These are phyloP conservation scores for Azolla pinnata DNA, from an alignment of 75 land plant species.

Conservation along the genomic window DNA sequence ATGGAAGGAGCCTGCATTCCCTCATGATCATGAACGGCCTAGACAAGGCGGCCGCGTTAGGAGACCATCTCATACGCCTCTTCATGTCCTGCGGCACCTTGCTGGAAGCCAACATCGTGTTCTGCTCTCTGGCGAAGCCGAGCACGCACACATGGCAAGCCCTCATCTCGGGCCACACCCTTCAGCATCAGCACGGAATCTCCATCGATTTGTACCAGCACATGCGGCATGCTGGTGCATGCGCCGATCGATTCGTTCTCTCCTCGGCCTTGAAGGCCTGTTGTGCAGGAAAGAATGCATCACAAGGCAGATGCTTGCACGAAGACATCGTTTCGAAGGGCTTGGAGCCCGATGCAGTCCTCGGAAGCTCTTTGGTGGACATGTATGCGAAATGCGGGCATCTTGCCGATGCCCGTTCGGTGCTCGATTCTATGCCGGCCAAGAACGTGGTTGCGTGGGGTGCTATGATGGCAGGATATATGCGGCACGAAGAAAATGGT, in stretches of 20 bases:
- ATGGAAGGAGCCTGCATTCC: conserved; percentile 1
- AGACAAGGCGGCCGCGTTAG: neutral
- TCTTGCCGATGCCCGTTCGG: conserved; percentile 26
- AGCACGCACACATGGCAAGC: conserved; percentile 8
- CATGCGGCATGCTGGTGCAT: conserved; percentile 4
- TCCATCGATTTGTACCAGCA: conserved; percentile 16
- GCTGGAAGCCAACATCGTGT: neutral
- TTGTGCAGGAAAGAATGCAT: neutral
- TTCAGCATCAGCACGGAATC: neutral
- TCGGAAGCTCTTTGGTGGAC: conserved; percentile 52
- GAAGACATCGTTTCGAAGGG: conserved; percentile 10
- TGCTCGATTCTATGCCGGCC: conserved; percentile 40
- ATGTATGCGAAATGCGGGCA: conserved; percentile 72
- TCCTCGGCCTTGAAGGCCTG: conserved; percentile 20
- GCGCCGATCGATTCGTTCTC: conserved; percentile 28
- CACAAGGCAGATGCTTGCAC: conserved; percentile 10
- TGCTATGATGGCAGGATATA: conserved; percentile 50
- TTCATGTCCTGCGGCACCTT: conserved; percentile 3
- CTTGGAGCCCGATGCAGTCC: conserved; percentile 30
- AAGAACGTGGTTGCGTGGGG: conserved; percentile 59
- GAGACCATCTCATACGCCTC: conserved; percentile 6
- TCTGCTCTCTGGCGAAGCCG: conserved; percentile 10
- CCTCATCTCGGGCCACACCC: conserved; percentile 1
- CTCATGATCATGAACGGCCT: conserved; percentile 1
- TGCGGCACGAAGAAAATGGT: conserved; percentile 32